Percentiles rank a stretch among this genome's conserved stretches.
Evolutionary conservation across 192 early-diverging fungal species (phyloP).

Genomic region (Backusella tuberculispora): DNA sequence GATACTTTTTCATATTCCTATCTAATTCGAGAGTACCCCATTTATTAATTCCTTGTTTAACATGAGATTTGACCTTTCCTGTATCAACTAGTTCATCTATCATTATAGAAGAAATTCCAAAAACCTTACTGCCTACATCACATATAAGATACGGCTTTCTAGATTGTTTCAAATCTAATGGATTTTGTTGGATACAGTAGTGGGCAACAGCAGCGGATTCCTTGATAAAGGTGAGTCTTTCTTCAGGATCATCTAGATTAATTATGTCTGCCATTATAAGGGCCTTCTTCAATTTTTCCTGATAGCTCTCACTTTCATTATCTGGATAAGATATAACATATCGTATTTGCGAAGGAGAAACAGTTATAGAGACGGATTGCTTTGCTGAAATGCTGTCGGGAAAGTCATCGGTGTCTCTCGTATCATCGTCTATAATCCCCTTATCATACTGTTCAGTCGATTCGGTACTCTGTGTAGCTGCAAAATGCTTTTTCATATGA

Average conservation of each 20-base stretch:
- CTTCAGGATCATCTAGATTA: not conserved
- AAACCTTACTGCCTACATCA: not conserved
- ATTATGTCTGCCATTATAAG: not conserved
- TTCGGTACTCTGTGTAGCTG: not conserved
- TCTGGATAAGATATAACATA: slow-evolving; percentile 1
- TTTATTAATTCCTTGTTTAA: not conserved
- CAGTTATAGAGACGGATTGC: not conserved
- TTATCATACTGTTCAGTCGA: not conserved
- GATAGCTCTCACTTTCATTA: not conserved
- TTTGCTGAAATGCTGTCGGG: not conserved
- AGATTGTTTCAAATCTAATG: not conserved
- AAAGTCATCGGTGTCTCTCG: not conserved
- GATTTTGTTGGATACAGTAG: slow-evolving; percentile 5
- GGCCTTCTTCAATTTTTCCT: not conserved
- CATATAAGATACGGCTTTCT: slow-evolving; percentile 1
- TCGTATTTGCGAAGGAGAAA: not conserved
- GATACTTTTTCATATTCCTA: not conserved
- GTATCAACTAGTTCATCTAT: not conserved
- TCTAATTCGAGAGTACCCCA: slow-evolving; percentile 1
- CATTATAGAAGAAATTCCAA: slow-evolving; percentile 1
- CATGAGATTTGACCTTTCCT: not conserved
- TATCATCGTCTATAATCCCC: not conserved
- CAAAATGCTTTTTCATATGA: not conserved
- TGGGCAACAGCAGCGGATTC: not conserved
- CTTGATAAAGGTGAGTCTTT: not conserved